Base-by-base conservation (phyloP, 1,284 basidiomycete species). In the Melampsora medusae region DNA sequence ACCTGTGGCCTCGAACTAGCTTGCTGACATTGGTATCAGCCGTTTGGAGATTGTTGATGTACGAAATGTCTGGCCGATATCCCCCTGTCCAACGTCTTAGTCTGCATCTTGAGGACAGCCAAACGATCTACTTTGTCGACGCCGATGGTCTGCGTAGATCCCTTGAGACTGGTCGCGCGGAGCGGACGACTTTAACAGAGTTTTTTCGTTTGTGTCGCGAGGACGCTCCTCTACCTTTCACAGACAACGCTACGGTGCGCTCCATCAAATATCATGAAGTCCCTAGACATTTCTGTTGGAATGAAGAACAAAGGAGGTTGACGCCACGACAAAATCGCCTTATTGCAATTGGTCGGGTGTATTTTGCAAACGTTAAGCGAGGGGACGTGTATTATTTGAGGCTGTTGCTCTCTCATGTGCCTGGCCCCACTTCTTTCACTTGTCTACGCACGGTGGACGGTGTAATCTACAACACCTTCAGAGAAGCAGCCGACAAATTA, bases 331-430 rank as follows among this genome's bases (percentile, higher is more conserved):
- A 35, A 7, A 35, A 35, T 35, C 33, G 33, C 33, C 7, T 35
- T 3, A 35, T 35, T 7, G 3, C 84, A 0, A 73, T 85, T 33
- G 85, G 85, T 0, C 72, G 83, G 0, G 85, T 86, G 82, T 84
- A 82, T 68, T 84, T 81, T 79, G 79, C 82, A 7, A 70, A 78
- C 19, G 84, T 83, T 4, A 81, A 79, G 28, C 77, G 79, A 12
- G 84, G 84, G 0, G 83, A 85, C 60, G 77, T 77, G 1, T 86
- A 83, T 77, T 85, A 85, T 75, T 81, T 86, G 0, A 79, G 83
- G 0, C 80, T 80, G 1, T 80, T 86, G 0, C 81, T 86, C 0
- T 82, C 83, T 17, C 80, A 83, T 19, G 83, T 84, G 1, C 81
- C 80, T 59, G 84, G 84, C 12, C 71, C 85, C 0, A 82, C 42